Evolutionary conservation across 495 filamentous ascomycete genomes (phyloP), one percentile per base, ranked within the genome.

Genomic region (Rhypophila decipiens): DNA sequence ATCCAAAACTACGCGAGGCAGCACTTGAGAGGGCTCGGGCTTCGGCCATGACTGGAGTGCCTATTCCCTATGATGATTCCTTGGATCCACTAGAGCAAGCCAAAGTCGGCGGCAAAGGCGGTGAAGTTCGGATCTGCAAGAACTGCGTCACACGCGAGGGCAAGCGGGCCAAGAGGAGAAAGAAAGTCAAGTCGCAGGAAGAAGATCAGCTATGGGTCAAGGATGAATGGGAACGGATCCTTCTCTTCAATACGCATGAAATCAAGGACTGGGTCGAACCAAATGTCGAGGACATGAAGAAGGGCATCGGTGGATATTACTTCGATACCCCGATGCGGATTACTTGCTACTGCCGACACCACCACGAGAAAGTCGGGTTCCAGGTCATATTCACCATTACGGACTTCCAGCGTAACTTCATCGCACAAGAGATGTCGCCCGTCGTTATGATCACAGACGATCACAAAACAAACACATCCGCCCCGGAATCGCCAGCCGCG

Each of bases 361-460:
- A 96, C 48, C 76, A 80, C 31, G 91, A 97, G 66, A 96, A 96
- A 60, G 67, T 83, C 45, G 91, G 91, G 2, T 97, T 95, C 55
- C 86, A 87, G 57, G 87, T 97, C 53, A 94, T 97, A 24, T 93
- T 96, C 60, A 96, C 91, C 2, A 68, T 97, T 43, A 94, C 90
- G 57, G 87, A 95, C 68, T 76, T 83, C 51, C 57, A 75, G 44
- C 82, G 79, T 58, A 80, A 81, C 35, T 66, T 94, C 18, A 65
- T 96, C 41, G 85, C 89, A 17, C 91, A 97, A 57, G 77, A 79
- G n/a, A 83, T 95, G 21, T 89, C 88, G 4, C 78, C 80, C 27
- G 84, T 88, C 1, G 93, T 95, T 46, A 85, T 95, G 75, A 96
- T 97, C 56, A 96, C 91, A 1, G 91, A 97, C 64, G 90, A 97